Evolutionary conservation across 169 alveolate genomes (phyloP), one percentile per base, ranked within the genome.

Genomic region (Blepharisma undulans): DNA sequence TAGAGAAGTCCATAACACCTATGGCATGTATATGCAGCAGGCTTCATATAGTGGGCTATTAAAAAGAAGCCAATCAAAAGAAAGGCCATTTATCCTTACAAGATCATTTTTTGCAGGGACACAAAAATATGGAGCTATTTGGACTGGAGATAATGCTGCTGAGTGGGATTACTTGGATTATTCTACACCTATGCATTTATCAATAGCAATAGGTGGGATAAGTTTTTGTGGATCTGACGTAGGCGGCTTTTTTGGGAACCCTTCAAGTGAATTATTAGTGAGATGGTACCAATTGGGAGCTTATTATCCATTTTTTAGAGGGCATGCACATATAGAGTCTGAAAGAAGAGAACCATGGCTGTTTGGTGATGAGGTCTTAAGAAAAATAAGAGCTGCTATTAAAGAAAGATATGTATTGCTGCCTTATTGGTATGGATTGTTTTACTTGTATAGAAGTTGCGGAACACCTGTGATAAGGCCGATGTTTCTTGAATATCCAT

Each of bases 131-230:
- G 98, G 98, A 60, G 97, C 97, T 61, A 92, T 97, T 59, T 98
- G 99, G 99, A 98, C 98, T 48, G 99, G 99, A 25, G 99, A 98
- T 93, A 97, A 97, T 92, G 87, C 87, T 27, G 97, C 99, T 18
- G 93, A 93, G 36, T 97, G 97, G 96, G 95, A 90, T 12, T 96
- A 96, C 79, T 91, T 97, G 80, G 93, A 93, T 25, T 71, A 87
- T 36, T 96, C 97, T 16, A 94, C 96, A 60, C 98, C 99, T 90
- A 97, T 98, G 97, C 89, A 96, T 66, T 93, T 98, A 6, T 34
- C 96, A 25, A 94, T 92, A 74, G 93, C 98, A 25, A 92, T 97
- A 34, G 92, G 97, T 80, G 99, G 99, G 18, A 81, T 97, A 72
- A 93, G 98, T 4, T 96, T 92, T 77, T 91, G 97, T 88, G 99